Percentiles rank a stretch among this genome's conserved stretches.
Evolutionary conservation across 2,329 filamentous ascomycete genomes (phyloP).

Genomic region (Aschersonia sp.): DNA sequence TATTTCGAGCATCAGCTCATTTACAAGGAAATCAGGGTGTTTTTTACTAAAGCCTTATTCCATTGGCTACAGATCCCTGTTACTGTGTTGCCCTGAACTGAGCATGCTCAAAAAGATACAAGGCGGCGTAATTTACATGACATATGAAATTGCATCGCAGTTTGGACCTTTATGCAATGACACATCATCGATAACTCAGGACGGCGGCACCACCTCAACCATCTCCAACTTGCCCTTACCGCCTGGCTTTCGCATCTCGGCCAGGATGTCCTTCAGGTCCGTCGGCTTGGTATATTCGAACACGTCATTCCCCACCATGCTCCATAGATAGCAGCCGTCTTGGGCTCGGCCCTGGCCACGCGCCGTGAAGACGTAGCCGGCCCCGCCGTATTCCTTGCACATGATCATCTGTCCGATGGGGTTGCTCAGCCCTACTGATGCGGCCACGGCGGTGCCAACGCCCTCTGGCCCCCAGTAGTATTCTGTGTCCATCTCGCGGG

Average conservation of each 20-base stretch:
- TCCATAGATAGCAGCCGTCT: conserved; percentile 1
- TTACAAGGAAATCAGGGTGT: too few relatives aligned
- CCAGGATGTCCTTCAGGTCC: background rate
- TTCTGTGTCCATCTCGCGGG: conserved; percentile 1
- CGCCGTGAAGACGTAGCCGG: conserved; percentile 1
- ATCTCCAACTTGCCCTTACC: background rate
- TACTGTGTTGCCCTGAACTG: too few relatives aligned
- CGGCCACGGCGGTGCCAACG: background rate
- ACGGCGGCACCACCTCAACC: background rate
- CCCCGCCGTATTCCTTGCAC: background rate
- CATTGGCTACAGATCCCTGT: too few relatives aligned
- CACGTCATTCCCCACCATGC: conserved; percentile 2
- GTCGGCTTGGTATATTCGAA: conserved; percentile 2
- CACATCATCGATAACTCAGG: background rate
- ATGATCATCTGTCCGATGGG: conserved; percentile 2
- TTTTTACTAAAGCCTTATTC: too few relatives aligned
- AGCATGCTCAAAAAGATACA: too few relatives aligned
- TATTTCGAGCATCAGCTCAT: too few relatives aligned
- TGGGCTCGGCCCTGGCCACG: background rate
- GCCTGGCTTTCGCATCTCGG: conserved; percentile 2
- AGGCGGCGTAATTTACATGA: background rate
- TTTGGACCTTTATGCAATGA: background rate
- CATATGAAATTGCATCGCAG: background rate
- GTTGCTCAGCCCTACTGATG: background rate
- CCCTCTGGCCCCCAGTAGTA: conserved; percentile 2